Conservation (phyloP, 202 grass and related monocot genomes). For the Zizania palustris region DNA sequence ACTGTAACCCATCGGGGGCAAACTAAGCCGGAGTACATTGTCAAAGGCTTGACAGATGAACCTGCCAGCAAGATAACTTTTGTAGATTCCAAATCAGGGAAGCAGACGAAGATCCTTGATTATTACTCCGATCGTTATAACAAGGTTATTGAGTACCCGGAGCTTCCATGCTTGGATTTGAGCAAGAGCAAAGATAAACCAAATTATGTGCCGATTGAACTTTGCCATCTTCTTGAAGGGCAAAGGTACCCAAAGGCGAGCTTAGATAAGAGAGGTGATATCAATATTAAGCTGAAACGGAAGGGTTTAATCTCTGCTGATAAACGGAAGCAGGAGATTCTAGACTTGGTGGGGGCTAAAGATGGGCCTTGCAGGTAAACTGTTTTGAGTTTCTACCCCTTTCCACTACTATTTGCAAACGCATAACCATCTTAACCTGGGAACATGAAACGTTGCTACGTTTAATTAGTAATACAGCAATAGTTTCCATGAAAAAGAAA, state of each 20-base stretch:
- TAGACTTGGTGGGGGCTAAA: conserved; percentile 26
- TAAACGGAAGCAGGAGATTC: conserved; percentile 45
- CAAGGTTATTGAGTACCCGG: conserved; percentile 42
- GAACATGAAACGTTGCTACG: conserved; percentile 13
- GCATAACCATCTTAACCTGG: background rate
- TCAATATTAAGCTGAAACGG: background rate
- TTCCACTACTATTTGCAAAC: background rate
- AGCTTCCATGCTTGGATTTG: conserved; percentile 68
- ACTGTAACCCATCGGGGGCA: conserved; percentile 57
- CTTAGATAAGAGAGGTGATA: conserved; percentile 36
- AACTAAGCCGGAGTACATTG: conserved; percentile 58
- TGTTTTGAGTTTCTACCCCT: background rate
- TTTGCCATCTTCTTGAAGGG: conserved; percentile 56
- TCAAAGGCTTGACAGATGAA: conserved; percentile 53
- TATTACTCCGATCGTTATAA: conserved; percentile 47
- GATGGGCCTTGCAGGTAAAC: conserved; percentile 72
- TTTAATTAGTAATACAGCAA: background rate
- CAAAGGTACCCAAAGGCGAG: conserved; percentile 56
- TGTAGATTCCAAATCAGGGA: conserved; percentile 48
- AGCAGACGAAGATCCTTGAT: conserved; percentile 44
- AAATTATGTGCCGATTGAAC: conserved; percentile 67
- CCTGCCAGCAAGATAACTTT: conserved; percentile 51
- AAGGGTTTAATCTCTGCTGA: conserved; percentile 33
- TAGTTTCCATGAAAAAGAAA: conserved; percentile 12
- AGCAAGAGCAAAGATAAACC: conserved; percentile 56